Evolutionary conservation across 1,284 basidiomycete genomes (phyloP), one percentile per base, ranked within the genome.

Genomic region (Microbotryum scabiosae): DNA sequence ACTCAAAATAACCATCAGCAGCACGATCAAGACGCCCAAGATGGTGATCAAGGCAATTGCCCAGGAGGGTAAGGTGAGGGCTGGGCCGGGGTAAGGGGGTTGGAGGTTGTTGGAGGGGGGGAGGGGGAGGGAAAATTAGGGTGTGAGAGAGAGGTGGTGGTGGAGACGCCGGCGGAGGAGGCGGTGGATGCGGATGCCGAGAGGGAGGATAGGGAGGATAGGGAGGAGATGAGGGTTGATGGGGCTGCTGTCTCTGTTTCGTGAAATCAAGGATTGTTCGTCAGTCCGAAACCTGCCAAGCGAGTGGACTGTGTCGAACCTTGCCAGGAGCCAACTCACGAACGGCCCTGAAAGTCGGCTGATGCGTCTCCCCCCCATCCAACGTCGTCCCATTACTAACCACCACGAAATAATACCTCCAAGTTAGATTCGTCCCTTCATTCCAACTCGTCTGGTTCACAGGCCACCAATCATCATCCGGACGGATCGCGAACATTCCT

Each of bases 21-120:
- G 16, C 0, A 41, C 36, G 36, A 41, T 41, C 16, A 90, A 78
- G 75, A 87, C 84, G 36, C 87, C 88, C 43, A 90, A 81, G 52
- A 90, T 81, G 57, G 85, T 85, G 62, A 90, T 87, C 64, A 89
- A 84, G 49, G 88, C 88, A 65, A 90, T 90, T n/a, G 86, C 88
- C 87, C 88, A 90, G 71, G 82, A 81, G 2, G 88, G 88, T 71
- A 90, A 87, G 5, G 66, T 51, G 18, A 47, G 36, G 18, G 62
- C 6, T 60, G 48, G 43, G 66, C 68, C 51, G 59, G 49, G 43
- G 67, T 54, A 21, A 63, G 51, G 62, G 70, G 51, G 46, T 44
- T 47, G 18, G 58, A 36, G 43, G 54, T 28, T 57, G 43, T 44
- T 26, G 30, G 59, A 30, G 21, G 28, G 16, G 50, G 56, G n/a